Percentiles rank a stretch among this genome's conserved stretches.
Conservation (phyloP, 2,329 filamentous ascomycete genomes). For the Nannizziopsis barbatae region DNA sequence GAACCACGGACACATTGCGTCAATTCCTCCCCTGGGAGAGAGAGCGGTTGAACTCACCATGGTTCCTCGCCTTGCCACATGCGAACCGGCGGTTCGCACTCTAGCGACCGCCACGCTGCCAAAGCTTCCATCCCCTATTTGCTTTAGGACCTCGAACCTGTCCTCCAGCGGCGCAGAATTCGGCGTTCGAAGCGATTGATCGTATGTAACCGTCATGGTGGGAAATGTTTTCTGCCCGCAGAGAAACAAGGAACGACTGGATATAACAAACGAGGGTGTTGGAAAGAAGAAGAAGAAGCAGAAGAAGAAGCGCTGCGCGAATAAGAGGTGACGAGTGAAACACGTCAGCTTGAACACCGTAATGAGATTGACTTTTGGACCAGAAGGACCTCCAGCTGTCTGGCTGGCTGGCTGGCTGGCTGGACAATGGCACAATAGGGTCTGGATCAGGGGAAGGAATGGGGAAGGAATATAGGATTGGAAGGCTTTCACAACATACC, state of each 20-base stretch:
- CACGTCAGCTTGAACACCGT: neutral
- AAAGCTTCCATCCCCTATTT: constrained; percentile 97
- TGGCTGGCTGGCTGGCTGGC: too few species aligned
- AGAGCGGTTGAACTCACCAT: constrained; percentile 59
- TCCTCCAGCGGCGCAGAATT: constrained; percentile 59
- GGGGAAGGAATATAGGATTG: neutral
- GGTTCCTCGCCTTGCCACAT: constrained; percentile 77
- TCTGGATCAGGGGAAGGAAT: neutral
- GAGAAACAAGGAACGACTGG: constrained; percentile 20
- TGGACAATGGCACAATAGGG: neutral
- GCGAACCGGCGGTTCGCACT: constrained; percentile 80
- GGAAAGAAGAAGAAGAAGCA: too few species aligned
- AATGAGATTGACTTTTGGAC: neutral
- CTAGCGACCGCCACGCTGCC: constrained; percentile 88
- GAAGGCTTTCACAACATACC: too few species aligned
- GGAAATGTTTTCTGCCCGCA: constrained; percentile 31
- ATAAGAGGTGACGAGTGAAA: neutral
- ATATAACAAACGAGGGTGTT: constrained; percentile 12
- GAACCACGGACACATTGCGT: neutral
- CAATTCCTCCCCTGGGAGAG: too few species aligned
- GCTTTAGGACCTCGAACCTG: constrained; percentile 91
- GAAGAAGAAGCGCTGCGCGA: neutral
- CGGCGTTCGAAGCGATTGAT: constrained; percentile 56
- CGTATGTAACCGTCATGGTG: constrained; percentile 67
- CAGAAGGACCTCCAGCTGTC: neutral